Evolutionary conservation across 169 alveolate genomes (phyloP).

Genomic region (Plasmodium falciparum): DNA sequence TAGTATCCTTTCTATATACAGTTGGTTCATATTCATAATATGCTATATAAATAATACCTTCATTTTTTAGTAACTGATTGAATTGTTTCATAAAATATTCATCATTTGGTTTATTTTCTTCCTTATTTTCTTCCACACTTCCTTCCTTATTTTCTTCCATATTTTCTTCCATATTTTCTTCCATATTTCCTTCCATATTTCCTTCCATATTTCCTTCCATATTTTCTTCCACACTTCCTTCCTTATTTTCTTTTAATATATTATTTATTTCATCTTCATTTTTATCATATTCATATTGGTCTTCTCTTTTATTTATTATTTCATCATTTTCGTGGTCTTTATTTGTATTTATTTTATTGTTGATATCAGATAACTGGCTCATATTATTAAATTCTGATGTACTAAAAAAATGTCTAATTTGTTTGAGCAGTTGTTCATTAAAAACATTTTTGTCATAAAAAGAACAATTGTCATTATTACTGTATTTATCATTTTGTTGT

Average conservation of each 20-base stretch:
- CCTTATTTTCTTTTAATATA: not conserved
- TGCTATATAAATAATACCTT: conserved; percentile 68
- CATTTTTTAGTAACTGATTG: conserved; percentile 39
- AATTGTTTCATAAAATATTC: conserved; percentile 20
- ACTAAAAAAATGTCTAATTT: conserved; percentile 7
- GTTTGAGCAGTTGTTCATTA: conserved; percentile 17
- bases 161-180: too few species aligned
- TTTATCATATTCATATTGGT: conserved; percentile 10
- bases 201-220: too few species aligned
- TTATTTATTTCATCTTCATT: too few species aligned
- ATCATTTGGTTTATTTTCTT: not conserved
- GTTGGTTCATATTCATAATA: conserved; percentile 72
- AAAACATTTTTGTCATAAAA: conserved; percentile 16
- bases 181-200: too few species aligned
- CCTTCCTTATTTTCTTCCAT: not conserved
- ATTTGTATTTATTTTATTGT: not conserved
- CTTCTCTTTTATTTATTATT: not conserved
- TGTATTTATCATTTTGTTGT: not conserved
- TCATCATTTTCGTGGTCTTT: not conserved
- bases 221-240: too few species aligned
- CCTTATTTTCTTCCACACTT: not conserved
- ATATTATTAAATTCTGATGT: not conserved
- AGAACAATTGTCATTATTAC: not conserved
- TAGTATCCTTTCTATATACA: conserved; percentile 60
- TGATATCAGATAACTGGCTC: not conserved